A percentile compares a stretch with the other conserved stretches of the same genome.
phyloP scores from a whole-genome alignment of 805 yeast species.

The Ogataea methylovora region DNA sequence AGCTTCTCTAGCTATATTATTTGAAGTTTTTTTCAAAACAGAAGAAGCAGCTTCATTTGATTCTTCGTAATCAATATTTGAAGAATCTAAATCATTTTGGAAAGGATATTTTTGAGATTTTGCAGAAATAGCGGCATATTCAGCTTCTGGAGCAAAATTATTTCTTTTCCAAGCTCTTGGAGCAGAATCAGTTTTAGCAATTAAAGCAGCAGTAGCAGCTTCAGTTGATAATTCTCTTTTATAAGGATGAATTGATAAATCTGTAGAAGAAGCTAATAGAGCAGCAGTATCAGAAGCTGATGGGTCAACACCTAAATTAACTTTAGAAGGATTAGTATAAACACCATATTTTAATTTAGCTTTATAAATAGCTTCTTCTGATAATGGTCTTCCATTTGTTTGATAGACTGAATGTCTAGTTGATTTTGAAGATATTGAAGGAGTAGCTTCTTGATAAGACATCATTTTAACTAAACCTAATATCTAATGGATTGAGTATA shows the following conservation, averaged over 20 bases:
- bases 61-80: constrained; percentile 32
- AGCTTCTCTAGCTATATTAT: constrained; percentile 27
- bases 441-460: constrained; percentile 20
- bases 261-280: constrained; percentile 60
- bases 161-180: constrained; percentile 43
- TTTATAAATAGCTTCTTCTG: constrained; percentile 67
- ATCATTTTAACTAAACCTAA: too few species aligned
- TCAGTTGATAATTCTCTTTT: constrained; percentile 52
- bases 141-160: constrained; percentile 37
- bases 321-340: constrained; percentile 43
- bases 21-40: constrained; percentile 23
- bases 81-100: constrained; percentile 7
- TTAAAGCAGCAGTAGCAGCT: constrained; percentile 59
- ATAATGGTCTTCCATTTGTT: constrained; percentile 60
- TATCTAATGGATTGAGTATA: too few species aligned
- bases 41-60: constrained; percentile 35
- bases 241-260: constrained; percentile 56
- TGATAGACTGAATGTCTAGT: constrained; percentile 44
- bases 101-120: constrained; percentile 26
- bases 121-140: constrained; percentile 34
- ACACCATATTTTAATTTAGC: constrained; percentile 68
- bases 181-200: constrained; percentile 38
- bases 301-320: constrained; percentile 55
- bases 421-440: constrained; percentile 20
- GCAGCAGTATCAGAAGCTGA: constrained; percentile 75